phyloP scores from a whole-genome alignment of 1,284 basidiomycete genomes.

The Cryptococcus sp. region DNA sequence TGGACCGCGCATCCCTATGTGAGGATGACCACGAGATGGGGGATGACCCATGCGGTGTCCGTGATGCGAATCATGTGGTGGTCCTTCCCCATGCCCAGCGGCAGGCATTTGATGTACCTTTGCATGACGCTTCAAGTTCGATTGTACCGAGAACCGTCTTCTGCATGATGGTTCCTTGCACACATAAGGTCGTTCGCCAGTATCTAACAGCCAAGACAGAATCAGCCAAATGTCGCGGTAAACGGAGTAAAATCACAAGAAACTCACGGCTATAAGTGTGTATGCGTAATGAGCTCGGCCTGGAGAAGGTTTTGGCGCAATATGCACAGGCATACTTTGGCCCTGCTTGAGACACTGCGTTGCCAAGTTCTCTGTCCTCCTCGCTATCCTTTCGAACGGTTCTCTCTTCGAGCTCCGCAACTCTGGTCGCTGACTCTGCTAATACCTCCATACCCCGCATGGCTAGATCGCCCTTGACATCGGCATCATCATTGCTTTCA shows the following conservation, averaged over 20 bases:
- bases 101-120: constrained; percentile 44
- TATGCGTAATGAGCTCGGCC: constrained; percentile 47
- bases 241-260: not conserved
- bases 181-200: constrained; percentile 48
- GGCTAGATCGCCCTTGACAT: constrained; percentile 26
- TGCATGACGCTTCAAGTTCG: constrained; percentile 50
- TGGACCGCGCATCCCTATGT: not conserved
- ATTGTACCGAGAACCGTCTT: constrained; percentile 49
- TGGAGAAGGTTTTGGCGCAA: constrained; percentile 48
- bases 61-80: not conserved
- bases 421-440: constrained; percentile 38
- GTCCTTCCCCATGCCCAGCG: constrained; percentile 1
- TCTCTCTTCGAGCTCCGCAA: constrained; percentile 32
- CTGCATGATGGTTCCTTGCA: constrained; percentile 45
- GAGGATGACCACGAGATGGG: constrained; percentile 2
- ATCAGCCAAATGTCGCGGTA: not conserved
- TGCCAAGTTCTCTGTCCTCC: constrained; percentile 15
- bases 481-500: constrained; percentile 19
- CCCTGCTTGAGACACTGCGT: constrained; percentile 19
- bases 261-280: constrained; percentile 51
- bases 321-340: constrained; percentile 48
- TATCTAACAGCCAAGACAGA: constrained; percentile 32
- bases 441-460: constrained; percentile 49
- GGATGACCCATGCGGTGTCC: constrained; percentile 1
- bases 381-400: constrained; percentile 8